These are phyloP conservation scores for Papiliotrema fonsecae DNA, from an alignment of 1,284 basidiomycete genomes.

Conservation along the genomic window DNA sequence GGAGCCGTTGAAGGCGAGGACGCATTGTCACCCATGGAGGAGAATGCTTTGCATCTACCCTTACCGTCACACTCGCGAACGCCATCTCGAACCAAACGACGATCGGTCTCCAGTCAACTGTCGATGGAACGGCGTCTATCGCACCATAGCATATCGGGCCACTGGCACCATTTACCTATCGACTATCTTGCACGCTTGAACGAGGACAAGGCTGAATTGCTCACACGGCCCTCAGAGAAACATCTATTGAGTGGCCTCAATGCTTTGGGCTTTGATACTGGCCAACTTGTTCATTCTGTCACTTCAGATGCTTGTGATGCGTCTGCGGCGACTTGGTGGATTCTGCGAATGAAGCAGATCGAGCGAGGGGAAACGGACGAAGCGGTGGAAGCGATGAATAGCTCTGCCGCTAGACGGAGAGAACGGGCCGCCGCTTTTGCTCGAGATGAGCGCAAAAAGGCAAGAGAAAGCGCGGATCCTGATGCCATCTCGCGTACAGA, in stretches of 20 bases:
- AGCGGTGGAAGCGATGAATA: constrained; percentile 25
- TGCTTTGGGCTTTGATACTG: constrained; percentile 80
- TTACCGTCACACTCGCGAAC: constrained; percentile 61
- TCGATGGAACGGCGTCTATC: constrained; percentile 48
- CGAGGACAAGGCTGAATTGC: constrained; percentile 69
- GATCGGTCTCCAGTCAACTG: constrained; percentile 77
- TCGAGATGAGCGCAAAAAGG: constrained; percentile 27
- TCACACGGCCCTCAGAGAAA: constrained; percentile 77
- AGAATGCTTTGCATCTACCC: constrained; percentile 39
- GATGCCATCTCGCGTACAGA: background rate
- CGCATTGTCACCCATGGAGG: too few species aligned
- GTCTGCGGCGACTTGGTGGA: constrained; percentile 93
- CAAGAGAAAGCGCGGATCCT: constrained; percentile 14
- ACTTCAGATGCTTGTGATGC: constrained; percentile 88
- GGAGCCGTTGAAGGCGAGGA: constrained; percentile 30
- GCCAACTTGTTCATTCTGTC: constrained; percentile 90
- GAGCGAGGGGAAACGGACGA: constrained; percentile 46
- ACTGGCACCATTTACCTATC: constrained; percentile 41
- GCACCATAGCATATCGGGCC: constrained; percentile 30
- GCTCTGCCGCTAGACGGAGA: constrained; percentile 20
- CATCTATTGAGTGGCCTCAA: constrained; percentile 72
- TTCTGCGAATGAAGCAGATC: constrained; percentile 69
- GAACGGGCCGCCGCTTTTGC: constrained; percentile 29
- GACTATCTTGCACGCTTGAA: constrained; percentile 68
- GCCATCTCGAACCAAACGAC: constrained; percentile 87